Conservation (phyloP, 768 basidiomycete species). For the Cystobasidiopsis lactophilus region DNA sequence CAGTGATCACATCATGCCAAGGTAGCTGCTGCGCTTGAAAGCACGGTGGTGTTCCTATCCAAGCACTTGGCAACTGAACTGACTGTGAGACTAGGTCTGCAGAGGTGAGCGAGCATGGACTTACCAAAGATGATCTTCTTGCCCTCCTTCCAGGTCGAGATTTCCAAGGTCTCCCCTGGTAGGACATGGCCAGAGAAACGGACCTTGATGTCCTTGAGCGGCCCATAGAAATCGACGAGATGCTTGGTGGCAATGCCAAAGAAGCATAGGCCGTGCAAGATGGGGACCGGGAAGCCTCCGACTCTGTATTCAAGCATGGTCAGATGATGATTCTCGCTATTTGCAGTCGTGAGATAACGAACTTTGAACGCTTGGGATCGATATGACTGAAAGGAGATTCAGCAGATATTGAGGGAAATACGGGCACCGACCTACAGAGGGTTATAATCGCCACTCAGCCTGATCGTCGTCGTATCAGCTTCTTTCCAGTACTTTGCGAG, state of each 20-base stretch:
- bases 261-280: conserved; percentile 57
- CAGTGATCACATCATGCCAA: too few species aligned
- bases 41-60: conserved; percentile 47
- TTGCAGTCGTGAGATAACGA: too few species aligned
- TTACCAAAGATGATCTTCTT: conserved; percentile 70
- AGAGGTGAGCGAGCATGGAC: background rate
- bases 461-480: too few species aligned
- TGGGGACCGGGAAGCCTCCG: conserved; percentile 83
- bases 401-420: too few species aligned
- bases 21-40: conserved; percentile 66
- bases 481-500: too few species aligned
- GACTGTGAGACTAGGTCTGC: background rate
- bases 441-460: too few species aligned
- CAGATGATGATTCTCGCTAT: too few species aligned
- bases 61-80: conserved; percentile 60
- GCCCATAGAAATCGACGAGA: conserved; percentile 62
- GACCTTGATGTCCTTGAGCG: conserved; percentile 82
- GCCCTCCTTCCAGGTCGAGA: conserved; percentile 96
- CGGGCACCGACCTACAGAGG: too few species aligned
- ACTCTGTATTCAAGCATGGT: conserved; percentile 30
- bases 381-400: too few species aligned
- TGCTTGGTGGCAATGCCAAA: conserved; percentile 89
- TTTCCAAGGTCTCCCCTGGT: conserved; percentile 84
- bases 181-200: conserved; percentile 80
- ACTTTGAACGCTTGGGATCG: too few species aligned